Percentiles rank a stretch among this genome's conserved stretches.
Evolutionary conservation across 768 basidiomycete genomes (phyloP).

Genomic region (Thelephora ganbajun): DNA sequence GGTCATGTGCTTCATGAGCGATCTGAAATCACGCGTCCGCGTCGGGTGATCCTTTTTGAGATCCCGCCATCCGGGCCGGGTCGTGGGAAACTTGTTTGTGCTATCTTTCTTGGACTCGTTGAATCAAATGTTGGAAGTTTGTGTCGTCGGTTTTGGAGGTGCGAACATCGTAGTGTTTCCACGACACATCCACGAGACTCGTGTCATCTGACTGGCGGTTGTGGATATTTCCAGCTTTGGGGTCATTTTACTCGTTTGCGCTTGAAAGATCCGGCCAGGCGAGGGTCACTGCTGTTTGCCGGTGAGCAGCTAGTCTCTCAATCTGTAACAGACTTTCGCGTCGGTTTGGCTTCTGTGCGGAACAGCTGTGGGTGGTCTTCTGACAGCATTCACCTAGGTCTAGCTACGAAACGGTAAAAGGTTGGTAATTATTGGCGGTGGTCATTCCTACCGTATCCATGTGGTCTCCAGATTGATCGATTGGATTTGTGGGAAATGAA

Average conservation of each 20-base stretch:
- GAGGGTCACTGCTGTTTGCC: slow-evolving; percentile 17
- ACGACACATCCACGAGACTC: background rate
- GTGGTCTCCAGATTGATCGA: background rate
- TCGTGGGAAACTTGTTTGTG: too few species aligned
- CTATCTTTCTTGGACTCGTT: background rate
- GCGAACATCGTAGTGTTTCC: background rate
- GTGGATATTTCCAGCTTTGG: slow-evolving; percentile 12
- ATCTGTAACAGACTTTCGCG: too few species aligned
- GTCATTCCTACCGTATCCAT: background rate
- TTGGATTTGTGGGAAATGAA: background rate
- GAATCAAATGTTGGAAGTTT: slow-evolving; percentile 5
- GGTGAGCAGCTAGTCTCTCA: too few species aligned
- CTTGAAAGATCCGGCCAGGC: slow-evolving; percentile 13
- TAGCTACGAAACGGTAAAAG: slow-evolving; percentile 9
- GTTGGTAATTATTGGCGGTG: slow-evolving; percentile 1
- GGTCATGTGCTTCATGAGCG: background rate
- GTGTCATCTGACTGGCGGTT: background rate
- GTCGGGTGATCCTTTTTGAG: too few species aligned
- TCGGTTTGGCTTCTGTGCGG: background rate
- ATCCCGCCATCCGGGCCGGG: too few species aligned
- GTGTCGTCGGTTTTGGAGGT: slow-evolving; percentile 14
- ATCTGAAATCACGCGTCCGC: background rate
- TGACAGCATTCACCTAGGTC: slow-evolving; percentile 6
- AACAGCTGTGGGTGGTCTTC: too few species aligned
- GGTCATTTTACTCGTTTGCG: slow-evolving; percentile 16